phyloP scores from a whole-genome alignment of 1,139 yeast species.

The Lodderomyces oxycetoniae region DNA sequence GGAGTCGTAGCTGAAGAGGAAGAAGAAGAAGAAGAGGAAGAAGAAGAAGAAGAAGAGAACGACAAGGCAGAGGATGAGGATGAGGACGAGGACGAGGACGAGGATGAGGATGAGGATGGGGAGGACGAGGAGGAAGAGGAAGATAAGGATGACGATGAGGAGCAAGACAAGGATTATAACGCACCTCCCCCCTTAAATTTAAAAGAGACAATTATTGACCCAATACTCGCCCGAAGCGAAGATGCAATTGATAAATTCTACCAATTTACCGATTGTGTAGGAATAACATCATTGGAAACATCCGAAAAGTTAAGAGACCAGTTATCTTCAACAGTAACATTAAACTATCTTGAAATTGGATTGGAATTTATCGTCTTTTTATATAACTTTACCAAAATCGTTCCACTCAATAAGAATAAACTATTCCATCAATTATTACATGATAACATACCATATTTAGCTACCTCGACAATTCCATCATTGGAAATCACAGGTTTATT shows the following conservation, averaged over 20 bases:
- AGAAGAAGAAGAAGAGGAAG: slow-evolving; percentile 16
- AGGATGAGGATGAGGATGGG: slow-evolving; percentile 20
- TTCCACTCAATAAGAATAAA: slow-evolving; percentile 34
- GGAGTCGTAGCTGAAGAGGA: slow-evolving; percentile 12
- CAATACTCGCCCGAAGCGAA: slow-evolving; percentile 33
- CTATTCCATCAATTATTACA: slow-evolving; percentile 38
- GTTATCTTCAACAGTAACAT: slow-evolving; percentile 44
- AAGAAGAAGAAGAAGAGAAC: slow-evolving; percentile 23
- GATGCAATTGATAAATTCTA: slow-evolving; percentile 23
- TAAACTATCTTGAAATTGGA: slow-evolving; percentile 39
- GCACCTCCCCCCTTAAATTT: slow-evolving; percentile 42
- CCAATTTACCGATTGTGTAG: slow-evolving; percentile 36
- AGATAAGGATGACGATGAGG: slow-evolving; percentile 24
- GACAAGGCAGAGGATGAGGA: slow-evolving; percentile 14
- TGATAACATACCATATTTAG: slow-evolving; percentile 30
- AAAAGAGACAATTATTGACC: slow-evolving; percentile 36
- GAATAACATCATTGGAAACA: slow-evolving; percentile 38
- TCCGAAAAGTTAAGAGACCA: slow-evolving; percentile 47
- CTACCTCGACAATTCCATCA: slow-evolving; percentile 22
- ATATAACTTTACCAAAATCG: slow-evolving; percentile 33
- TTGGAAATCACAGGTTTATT: slow-evolving; percentile 37
- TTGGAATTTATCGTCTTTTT: slow-evolving; percentile 37
- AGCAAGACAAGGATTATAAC: slow-evolving; percentile 27
- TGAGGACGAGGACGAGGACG: slow-evolving; percentile 11
- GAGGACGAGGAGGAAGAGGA: slow-evolving; percentile 24